Base-by-base conservation (phyloP, 1,284 basidiomycete species). In the Cutaneotrichosporon sp. region DNA sequence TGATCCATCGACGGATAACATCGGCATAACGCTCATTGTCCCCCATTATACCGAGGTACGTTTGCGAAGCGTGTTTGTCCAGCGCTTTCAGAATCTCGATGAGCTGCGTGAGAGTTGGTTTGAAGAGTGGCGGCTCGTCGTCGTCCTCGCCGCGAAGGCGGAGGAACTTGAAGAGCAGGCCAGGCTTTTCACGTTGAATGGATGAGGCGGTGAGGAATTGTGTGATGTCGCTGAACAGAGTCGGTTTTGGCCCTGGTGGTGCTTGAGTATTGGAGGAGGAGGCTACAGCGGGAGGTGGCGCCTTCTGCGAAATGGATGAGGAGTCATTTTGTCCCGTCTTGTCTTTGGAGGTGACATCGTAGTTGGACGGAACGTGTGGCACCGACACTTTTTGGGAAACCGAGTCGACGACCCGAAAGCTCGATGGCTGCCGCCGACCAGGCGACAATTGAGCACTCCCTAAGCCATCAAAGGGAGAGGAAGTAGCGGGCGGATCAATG, bases 11-110 rank as follows among this genome's bases (percentile, higher is more conserved):
- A n/a, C 30, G 51, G 39, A 69, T 23, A 42, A 56, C 23, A 42
- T 58, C 51, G 2, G 58, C 43, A 42, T 68, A 67, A 10, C 49
- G 38, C 13, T 56, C 51, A 26, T 63, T 55, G 46, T 66, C 65
- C 7, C 60, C 68, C 64, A 71, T 66, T 9, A 48, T 41, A 18
- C 42, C 49, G 4, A 67, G 56, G 34, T 66, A 71, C 15, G 52
- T 50, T 0, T 36, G n/a, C 0, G 69, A 58, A 0, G 67, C 66
- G 33, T 54, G 35, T 20, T 60, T 45, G 23, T 54, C n/a, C 4
- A 58, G 34, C 3, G 51, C 20, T 48, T 56, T 12, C 22, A 49
- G 18, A 61, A 71, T 67, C 22, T 63, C 56, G 10, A 42, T 45
- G 14, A 69, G 47, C 46, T 71, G 58, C 5, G 44, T 41, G 1